Evolutionary conservation across 1,139 yeast genomes (phyloP), one percentile per base, ranked within the genome.

Genomic region (Debaryomycetaceae sp.): DNA sequence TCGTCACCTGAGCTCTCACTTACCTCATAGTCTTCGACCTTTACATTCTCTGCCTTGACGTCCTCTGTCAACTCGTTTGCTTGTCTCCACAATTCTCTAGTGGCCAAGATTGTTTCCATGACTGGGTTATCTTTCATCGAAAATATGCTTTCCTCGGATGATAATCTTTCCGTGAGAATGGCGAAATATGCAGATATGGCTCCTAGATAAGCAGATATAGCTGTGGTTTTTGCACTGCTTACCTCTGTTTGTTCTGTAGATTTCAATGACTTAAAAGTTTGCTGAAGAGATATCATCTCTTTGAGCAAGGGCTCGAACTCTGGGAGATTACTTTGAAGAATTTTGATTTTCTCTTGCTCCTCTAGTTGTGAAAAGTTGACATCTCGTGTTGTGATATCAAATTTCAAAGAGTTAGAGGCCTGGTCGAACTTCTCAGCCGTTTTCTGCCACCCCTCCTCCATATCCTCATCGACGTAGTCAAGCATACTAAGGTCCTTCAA

Each of bases 11-110:
- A 48, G 36, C 52, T 55, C 6, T 52, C 57, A 31, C 31, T 27
- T 27, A 48, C 58, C 8, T 47, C 59, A 23, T 44, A 57, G 13
- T 43, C 57, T 34, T 53, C 59, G 11, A 48, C 59, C 17, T 49
- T 57, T 13, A 46, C 54, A 4, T 35, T 50, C 6, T 43, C 24
- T 34, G 23, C 2, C 46, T 20, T 39, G 39, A 17, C 47, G 9
- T 31, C 48, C 17, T 68, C 71, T 5, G 75, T 72, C 36, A 84
- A 60, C 46, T 68, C 80, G 42, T 62, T 72, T 3, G 89, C 91
- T 55, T 84, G 91, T 60, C 95, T 78, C 97, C 97, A 91, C n/a
- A 87, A 76, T 60, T 90, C 97, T 53, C 95, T 77, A 3, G 93
- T 76, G 45, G 86, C 82, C 47, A 91, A 71, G 38, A 91, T 84